Evolutionary conservation across 2,329 filamentous ascomycete genomes (phyloP), one percentile per base, ranked within the genome.

Genomic region (Xenosphaeropsis pyriputrescens): DNA sequence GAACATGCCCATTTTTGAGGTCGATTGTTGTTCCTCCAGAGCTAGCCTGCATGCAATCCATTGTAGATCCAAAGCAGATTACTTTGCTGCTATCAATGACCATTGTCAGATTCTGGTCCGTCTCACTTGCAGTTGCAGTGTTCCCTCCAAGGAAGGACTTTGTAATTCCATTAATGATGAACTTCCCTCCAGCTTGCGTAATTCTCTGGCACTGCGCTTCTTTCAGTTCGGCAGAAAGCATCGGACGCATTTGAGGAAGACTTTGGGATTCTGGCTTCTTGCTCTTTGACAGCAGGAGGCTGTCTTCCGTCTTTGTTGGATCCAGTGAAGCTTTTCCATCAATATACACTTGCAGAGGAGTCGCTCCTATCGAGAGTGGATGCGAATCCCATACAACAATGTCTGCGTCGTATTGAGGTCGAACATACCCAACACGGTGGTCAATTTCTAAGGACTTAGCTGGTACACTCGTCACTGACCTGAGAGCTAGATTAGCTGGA

Each of bases 371-470:
- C 11, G 57, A 53, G 2, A 68, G 53, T 2, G 65, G 65, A 41
- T 68, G 63, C 0, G 57, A 57, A 40, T 68, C 59, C 65, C 64
- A 68, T 4, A 68, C 53, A 4, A 65, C 65, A 19, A 69, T 45
- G 40, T 70, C 65, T 12, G 64, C 66, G 46, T 70, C 66, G 40
- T 64, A 68, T 4, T 65, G 63, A 3, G 58, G 46, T 12, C 57
- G 56, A 7, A 53, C 52, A 40, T 60, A 65, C 2, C 65, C 65
- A 3, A 68, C 55, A 2, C 64, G 57, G 40, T 63, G 51, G 33
- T 58, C 57, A 18, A 64, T 52, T 26, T 62, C 57, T 2, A 67
- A 47, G 2, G 62, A 59, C 9, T 52, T 56, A 4, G 65, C 64
- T 4, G 65, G 64, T 2, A 64, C 52, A 3, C 61, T 65, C 0